Base-by-base conservation (phyloP, 2,329 filamentous ascomycete genomes). In the Penicillium janthinellum region DNA sequence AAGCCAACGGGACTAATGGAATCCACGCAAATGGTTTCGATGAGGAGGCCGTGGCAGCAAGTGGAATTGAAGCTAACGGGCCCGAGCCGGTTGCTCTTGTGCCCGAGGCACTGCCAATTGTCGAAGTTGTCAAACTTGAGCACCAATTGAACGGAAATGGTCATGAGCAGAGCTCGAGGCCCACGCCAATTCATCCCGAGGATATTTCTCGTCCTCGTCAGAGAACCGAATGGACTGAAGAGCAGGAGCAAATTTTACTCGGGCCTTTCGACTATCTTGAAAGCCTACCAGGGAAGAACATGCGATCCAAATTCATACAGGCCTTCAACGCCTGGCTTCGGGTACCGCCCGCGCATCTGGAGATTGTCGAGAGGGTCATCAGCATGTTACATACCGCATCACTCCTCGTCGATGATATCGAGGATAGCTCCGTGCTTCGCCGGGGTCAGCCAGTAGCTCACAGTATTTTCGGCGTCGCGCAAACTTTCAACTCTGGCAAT, bases 401-500 rank as follows among this genome's bases (percentile, higher is more conserved):
- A 3, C 66, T 81, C 5, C 62, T 82, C 37, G 75, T 82, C 65
- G 81, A 83, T 63, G 81, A 83, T 61, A 77, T 83, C 20, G 75
- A 83, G 69, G 81, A 83, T 63, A 72, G 72, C 58, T 83, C 80
- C 0, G 61, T 73, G 15, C 73, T 83, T 45, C 78, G 81, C 11
- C 74, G 81, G 38, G 81, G 81, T 4, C 70, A 76, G 4, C 80
- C 81, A 0, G 78, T 80, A 4, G 78, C 81, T 0, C 81, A 84
- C 68, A 77, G 72, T 56, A 78, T 83, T 47, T 83, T 81, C 64
- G 81, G 81, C 48, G 75, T 72, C 7, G 76, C 80, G 15, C 81
- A 83, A 61, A 81, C 81, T 2, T 83, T 83, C 69, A 83, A 83
- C 69, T 79, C 77, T 11, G 80, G 80, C 37, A 83, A 81, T 62